These are phyloP conservation scores for Kodamaea ohmeri DNA, from an alignment of 1,139 yeast genomes.

Conservation along the genomic window DNA sequence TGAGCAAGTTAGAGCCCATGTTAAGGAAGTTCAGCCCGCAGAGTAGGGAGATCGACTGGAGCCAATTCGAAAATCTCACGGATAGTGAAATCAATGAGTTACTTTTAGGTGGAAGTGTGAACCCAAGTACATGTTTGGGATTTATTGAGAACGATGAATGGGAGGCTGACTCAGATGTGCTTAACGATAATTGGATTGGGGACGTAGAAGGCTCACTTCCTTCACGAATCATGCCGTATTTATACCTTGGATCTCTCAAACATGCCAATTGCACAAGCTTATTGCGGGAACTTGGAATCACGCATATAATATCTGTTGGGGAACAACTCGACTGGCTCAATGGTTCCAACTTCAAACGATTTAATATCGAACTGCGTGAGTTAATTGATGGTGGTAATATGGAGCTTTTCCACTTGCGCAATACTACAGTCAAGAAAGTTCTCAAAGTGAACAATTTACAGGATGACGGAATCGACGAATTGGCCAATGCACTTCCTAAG, in stretches of 20 bases:
- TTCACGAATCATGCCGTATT: constrained; percentile 72
- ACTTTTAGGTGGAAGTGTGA: constrained; percentile 21
- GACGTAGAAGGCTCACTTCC: constrained; percentile 65
- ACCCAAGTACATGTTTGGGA: constrained; percentile 20
- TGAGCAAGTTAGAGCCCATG: constrained; percentile 61
- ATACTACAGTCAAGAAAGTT: constrained; percentile 30
- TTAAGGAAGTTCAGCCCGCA: constrained; percentile 56
- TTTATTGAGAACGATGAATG: constrained; percentile 24
- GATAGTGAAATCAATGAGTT: constrained; percentile 35
- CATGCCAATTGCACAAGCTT: constrained; percentile 78
- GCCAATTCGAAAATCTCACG: constrained; percentile 29
- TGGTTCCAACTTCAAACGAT: constrained; percentile 29
- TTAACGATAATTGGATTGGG: constrained; percentile 35
- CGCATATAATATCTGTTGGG: constrained; percentile 81
- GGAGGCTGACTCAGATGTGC: constrained; percentile 16
- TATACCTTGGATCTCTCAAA: constrained; percentile 78
- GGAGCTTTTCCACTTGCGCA: constrained; percentile 23
- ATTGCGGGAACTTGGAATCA: constrained; percentile 64
- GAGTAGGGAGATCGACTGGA: constrained; percentile 20
- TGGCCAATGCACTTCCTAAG: constrained; percentile 33
- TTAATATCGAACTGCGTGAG: constrained; percentile 26
- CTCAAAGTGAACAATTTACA: constrained; percentile 46
- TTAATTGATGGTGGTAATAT: constrained; percentile 31
- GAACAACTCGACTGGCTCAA: constrained; percentile 68
- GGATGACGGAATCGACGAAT: constrained; percentile 49